Base-by-base conservation (phyloP, 352 stramenopile genomes). In the Plasmopara muralis region DNA sequence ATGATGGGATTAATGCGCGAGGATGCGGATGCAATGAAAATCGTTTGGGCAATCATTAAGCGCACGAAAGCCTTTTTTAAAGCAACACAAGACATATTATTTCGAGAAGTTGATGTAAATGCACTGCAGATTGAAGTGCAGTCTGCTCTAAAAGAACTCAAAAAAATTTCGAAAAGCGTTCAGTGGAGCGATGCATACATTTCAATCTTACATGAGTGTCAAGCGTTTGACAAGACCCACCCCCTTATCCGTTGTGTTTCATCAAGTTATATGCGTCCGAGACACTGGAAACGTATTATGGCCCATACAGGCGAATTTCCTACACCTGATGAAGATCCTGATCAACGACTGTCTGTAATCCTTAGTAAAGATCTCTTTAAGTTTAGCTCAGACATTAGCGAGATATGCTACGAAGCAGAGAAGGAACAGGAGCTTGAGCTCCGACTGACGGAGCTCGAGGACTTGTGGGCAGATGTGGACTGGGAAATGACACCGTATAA, bases 371-470 rank as follows among this genome's bases (percentile, higher is more conserved):
- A 97, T 50, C 68, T 98, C 14, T 87, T 98, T 57, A 88, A 94
- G 51, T 98, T 95, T 59, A 96, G 83, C 58, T 87, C 85, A 14
- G 90, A 98, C 29, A 95, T 98, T 38, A 96, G 96, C 28, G 95
- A 98, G 53, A 98, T 98, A 60, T 96, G 84, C 52, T 97, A 98
- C 66, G 88, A 98, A 72, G 95, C 92, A 5, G 87, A 95, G 40
- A 98, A 98, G 55, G 95, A 98, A 62, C 87, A 97, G 53, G 96
- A 98, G 47, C 91, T 98, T 35, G 92, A 98, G 62, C 66, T 90
- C 35, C 83, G 85, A 2, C 69, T 98, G 10, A 68, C 94, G 46
- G 76, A 96, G 51, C 81, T 98, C 6, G 87, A 96, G 46, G 83
- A 87, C 10, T 77, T 95, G 9, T 98, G 93, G 93, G 74, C 74